Percentiles rank a stretch among this genome's conserved stretches.
These are phyloP conservation scores for Wolfiporia cocos DNA, from an alignment of 1,284 basidiomycete species.

Conservation along the genomic window DNA sequence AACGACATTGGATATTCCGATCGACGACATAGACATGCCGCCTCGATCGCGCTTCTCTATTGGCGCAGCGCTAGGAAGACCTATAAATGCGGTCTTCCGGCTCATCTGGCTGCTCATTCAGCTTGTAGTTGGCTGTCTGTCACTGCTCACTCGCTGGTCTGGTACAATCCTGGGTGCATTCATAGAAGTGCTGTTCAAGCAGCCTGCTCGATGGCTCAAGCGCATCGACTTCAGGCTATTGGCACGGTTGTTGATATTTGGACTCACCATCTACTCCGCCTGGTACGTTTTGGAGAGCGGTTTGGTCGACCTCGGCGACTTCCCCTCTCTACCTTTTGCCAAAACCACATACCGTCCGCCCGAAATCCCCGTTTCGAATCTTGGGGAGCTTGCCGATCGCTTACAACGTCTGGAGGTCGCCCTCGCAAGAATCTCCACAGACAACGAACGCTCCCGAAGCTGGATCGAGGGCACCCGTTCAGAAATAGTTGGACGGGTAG, in stretches of 20 bases:
- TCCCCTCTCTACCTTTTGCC: conserved; percentile 16
- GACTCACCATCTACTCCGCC: conserved; percentile 33
- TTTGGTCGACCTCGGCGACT: conserved; percentile 34
- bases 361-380: conserved; percentile 53
- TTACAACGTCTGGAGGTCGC: conserved; percentile 60
- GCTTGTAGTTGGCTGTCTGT: conserved; percentile 19
- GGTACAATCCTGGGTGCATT: conserved; percentile 39
- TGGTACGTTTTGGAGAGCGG: conserved; percentile 32
- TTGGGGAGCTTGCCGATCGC: conserved; percentile 66
- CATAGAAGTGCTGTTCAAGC: conserved; percentile 37
- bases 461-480: conserved; percentile 44
- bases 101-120: conserved; percentile 16
- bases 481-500: conserved; percentile 47
- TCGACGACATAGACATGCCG: conserved; percentile 24
- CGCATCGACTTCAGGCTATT: conserved; percentile 26
- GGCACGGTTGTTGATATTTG: conserved; percentile 36
- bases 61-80: conserved; percentile 38
- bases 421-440: conserved; percentile 49
- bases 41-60: conserved; percentile 33
- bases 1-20: conserved; percentile 32
- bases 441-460: conserved; percentile 41
- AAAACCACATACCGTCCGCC: conserved; percentile 39
- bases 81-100: conserved; percentile 35
- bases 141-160: conserved; percentile 29
- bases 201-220: conserved; percentile 37